phyloP scores from a whole-genome alignment of 2,329 filamentous ascomycete genomes.

The Fusarium virguliforme region DNA sequence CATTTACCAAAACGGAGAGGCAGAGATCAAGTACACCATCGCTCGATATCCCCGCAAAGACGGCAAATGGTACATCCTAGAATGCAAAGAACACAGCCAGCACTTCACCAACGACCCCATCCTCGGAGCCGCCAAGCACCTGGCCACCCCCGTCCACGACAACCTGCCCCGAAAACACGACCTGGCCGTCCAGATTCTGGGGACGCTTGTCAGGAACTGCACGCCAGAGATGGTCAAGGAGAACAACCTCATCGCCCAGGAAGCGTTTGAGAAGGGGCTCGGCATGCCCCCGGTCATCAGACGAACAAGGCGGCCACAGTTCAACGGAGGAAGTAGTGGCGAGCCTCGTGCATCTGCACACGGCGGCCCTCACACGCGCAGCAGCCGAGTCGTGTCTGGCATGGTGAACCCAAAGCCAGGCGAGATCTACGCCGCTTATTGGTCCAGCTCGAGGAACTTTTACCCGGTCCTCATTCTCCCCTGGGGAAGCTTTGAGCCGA shows the following conservation, averaged over 20 bases:
- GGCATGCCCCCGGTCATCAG: not conserved
- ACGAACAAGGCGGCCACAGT: not conserved
- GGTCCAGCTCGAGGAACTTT: not conserved
- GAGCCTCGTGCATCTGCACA: not conserved
- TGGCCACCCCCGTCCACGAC: not conserved
- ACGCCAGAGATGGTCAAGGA: rapidly evolving
- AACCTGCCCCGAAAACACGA: rapidly evolving
- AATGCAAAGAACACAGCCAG: slow-evolving; percentile 6
- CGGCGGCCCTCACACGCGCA: not conserved
- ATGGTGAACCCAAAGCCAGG: slow-evolving; percentile 16
- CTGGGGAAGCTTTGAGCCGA: not conserved
- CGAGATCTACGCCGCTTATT: slow-evolving; percentile 14
- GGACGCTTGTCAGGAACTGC: slow-evolving; percentile 24
- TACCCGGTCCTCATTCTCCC: slow-evolving; percentile 15
- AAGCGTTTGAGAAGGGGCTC: not conserved
- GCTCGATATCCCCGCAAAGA: not conserved
- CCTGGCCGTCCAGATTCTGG: not conserved
- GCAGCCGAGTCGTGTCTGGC: not conserved
- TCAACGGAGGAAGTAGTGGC: not conserved
- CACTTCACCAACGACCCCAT: slow-evolving; percentile 18
- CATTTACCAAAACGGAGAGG: slow-evolving; percentile 28
- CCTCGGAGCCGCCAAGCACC: slow-evolving; percentile 8
- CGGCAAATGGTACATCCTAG: slow-evolving; percentile 23
- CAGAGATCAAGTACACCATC: slow-evolving; percentile 14
- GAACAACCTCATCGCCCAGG: slow-evolving; percentile 11